A percentile compares a stretch with the other conserved stretches of the same genome.
Evolutionary conservation across 1,284 basidiomycete species (phyloP).

Genomic region (Ceratobasidium papillatum): DNA sequence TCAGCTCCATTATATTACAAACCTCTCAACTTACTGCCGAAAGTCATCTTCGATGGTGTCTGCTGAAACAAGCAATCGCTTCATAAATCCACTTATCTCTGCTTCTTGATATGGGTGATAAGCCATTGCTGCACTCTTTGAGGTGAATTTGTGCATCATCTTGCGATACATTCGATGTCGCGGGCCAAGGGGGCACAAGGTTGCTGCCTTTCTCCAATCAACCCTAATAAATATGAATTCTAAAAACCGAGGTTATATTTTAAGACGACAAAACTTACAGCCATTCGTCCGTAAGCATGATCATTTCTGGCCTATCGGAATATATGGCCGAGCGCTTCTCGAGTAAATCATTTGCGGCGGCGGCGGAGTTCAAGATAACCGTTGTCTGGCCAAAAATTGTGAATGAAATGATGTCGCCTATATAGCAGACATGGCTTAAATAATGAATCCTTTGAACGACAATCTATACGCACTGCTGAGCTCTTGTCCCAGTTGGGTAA

Average conservation of each 20-base stretch:
- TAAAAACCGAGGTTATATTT: background rate
- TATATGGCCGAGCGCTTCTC: conserved; percentile 57
- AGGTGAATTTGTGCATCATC: conserved; percentile 56
- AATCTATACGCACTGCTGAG: background rate
- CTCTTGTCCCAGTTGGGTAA: background rate
- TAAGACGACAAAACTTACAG: conserved; percentile 2
- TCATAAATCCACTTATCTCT: conserved; percentile 34
- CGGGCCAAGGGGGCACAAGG: conserved; percentile 10
- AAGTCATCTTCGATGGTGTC: conserved; percentile 33
- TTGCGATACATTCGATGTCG: conserved; percentile 55
- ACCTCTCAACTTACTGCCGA: conserved; percentile 24
- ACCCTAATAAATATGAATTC: background rate
- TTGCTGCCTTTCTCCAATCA: conserved; percentile 26
- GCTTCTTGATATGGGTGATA: conserved; percentile 45
- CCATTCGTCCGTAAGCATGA: conserved; percentile 42
- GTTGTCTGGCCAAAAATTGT: conserved; percentile 59
- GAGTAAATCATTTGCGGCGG: conserved; percentile 57
- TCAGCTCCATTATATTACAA: background rate
- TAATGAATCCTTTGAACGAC: background rate
- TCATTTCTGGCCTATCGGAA: conserved; percentile 54
- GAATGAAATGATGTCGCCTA: conserved; percentile 60
- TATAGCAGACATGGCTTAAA: background rate
- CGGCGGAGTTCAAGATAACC: conserved; percentile 58
- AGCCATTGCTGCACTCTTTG: conserved; percentile 49
- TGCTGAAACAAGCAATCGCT: conserved; percentile 30